phyloP scores from a whole-genome alignment of 2,329 filamentous ascomycete genomes.

The Thielaviopsis ethacetica region DNA sequence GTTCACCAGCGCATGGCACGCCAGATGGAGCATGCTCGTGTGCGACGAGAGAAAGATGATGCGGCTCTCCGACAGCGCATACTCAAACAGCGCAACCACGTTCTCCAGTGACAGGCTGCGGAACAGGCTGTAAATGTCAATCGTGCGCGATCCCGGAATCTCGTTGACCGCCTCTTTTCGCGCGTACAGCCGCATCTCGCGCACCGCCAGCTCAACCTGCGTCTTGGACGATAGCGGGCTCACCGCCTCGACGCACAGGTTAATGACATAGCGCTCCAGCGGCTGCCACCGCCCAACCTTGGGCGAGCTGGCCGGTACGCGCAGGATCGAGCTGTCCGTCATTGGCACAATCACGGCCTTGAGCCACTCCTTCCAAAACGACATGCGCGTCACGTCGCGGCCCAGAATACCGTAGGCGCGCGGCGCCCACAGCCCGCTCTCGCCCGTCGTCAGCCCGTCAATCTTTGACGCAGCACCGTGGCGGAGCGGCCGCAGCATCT shows the following conservation, averaged over 20 bases:
- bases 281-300: constrained; percentile 91
- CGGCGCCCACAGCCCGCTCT: constrained; percentile 91
- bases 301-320: constrained; percentile 77
- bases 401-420: constrained; percentile 87
- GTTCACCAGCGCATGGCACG: constrained; percentile 70
- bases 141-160: constrained; percentile 76
- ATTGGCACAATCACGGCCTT: constrained; percentile 88
- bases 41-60: constrained; percentile 95
- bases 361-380: constrained; percentile 98
- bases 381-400: constrained; percentile 63
- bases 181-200: constrained; percentile 81
- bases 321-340: constrained; percentile 69
- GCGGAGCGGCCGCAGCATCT: constrained; percentile 78
- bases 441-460: constrained; percentile 84
- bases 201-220: constrained; percentile 79
- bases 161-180: constrained; percentile 88
- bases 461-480: constrained; percentile 95
- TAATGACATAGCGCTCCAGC: constrained; percentile 89
- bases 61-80: constrained; percentile 77
- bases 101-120: constrained; percentile 79
- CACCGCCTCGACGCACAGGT: constrained; percentile 87
- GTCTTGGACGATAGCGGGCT: constrained; percentile 87
- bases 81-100: constrained; percentile 84
- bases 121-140: constrained; percentile 87
- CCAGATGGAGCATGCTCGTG: constrained; percentile 88